phyloP scores from a whole-genome alignment of 139 green algal species.

The Tetraselmis chui region DNA sequence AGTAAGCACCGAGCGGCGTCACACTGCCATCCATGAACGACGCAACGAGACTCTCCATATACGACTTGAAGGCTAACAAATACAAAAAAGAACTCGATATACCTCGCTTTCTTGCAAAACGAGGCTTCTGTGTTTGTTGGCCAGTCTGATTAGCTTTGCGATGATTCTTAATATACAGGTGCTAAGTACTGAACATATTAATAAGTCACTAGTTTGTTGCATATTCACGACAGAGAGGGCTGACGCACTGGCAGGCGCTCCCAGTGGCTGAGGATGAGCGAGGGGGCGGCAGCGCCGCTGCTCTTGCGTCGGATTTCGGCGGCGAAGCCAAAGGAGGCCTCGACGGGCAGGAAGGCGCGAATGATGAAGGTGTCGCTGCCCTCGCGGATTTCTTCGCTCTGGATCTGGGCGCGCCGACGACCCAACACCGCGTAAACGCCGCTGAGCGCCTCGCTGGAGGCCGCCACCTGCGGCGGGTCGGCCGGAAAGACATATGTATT shows the following conservation, averaged over 20 bases:
- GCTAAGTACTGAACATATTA: no score
- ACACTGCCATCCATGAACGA: no score
- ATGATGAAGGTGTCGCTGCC: constrained; percentile 86
- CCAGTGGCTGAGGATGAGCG: constrained; percentile 93
- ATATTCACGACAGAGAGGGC: no score
- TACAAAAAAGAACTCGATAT: no score
- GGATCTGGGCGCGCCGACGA: constrained; percentile 64
- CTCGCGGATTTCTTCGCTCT: constrained; percentile 89
- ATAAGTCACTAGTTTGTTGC: no score
- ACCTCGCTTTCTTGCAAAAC: no score
- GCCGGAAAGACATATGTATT: neutral
- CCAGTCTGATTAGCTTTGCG: no score
- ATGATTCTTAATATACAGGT: no score
- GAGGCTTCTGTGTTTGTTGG: no score
- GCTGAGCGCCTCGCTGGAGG: constrained; percentile 38
- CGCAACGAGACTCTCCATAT: no score
- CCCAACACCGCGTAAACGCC: constrained; percentile 84
- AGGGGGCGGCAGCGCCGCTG: constrained; percentile 74
- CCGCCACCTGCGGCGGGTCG: constrained; percentile 16
- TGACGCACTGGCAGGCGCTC: constrained; percentile 66
- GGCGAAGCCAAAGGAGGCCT: constrained; percentile 70
- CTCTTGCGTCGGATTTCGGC: constrained; percentile 82
- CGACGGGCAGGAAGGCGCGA: constrained; percentile 59
- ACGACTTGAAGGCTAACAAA: no score
- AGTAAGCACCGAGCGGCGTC: no score